Conservation (phyloP, 2,329 filamentous ascomycete species). For the Pezicula carpinea region DNA sequence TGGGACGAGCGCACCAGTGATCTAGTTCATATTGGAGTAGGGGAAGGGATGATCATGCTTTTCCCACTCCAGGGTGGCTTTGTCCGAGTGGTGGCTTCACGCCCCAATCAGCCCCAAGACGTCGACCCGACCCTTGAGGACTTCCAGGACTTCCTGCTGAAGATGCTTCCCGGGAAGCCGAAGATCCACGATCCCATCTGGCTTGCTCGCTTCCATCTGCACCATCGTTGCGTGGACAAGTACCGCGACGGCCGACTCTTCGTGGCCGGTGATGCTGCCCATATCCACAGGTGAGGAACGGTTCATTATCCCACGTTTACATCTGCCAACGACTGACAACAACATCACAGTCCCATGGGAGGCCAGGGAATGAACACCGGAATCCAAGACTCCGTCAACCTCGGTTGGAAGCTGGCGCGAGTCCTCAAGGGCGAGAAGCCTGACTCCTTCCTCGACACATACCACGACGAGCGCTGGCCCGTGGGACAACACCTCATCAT, state of each 20-base stretch:
- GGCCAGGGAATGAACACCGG: constrained; percentile 35
- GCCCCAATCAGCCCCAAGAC: too few species aligned
- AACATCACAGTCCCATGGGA: constrained; percentile 30
- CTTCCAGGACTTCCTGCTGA: constrained; percentile 27
- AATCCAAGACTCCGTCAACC: constrained; percentile 30
- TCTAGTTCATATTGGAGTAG: too few species aligned
- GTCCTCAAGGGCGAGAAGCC: constrained; percentile 31
- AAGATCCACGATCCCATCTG: constrained; percentile 29
- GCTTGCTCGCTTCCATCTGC: constrained; percentile 41
- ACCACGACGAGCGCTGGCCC: constrained; percentile 41
- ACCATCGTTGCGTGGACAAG: constrained; percentile 35
- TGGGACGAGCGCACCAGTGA: constrained; percentile 13
- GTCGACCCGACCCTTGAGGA: constrained; percentile 26
- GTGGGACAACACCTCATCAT: constrained; percentile 39
- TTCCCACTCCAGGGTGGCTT: too few species aligned
- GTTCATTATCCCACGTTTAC: too few species aligned
- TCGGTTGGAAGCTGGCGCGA: constrained; percentile 32
- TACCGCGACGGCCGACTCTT: constrained; percentile 38
- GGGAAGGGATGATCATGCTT: too few species aligned
- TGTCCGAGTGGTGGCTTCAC: too few species aligned
- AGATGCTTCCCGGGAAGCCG: constrained; percentile 22
- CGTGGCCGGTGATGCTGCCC: constrained; percentile 33
- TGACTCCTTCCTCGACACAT: constrained; percentile 40
- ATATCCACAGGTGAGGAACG: too few species aligned
- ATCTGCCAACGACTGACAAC: too few species aligned